A percentile compares a stretch with the other conserved stretches of the same genome.
Conservation (phyloP, 1,139 yeast genomes). For the Debaryomycetaceae sp. region DNA sequence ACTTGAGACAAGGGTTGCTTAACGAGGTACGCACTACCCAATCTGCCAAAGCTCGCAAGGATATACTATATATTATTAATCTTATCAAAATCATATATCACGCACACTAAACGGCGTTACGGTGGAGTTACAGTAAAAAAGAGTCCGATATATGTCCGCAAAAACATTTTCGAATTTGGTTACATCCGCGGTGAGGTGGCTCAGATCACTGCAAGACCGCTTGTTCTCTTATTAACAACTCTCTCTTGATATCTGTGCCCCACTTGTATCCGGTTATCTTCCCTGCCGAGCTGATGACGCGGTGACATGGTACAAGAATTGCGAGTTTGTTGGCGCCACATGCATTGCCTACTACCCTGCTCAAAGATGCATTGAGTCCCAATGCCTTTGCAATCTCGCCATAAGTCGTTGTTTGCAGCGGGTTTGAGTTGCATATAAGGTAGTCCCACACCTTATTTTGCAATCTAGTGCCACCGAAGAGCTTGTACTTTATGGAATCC, state of each 20-base stretch:
- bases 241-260: slow-evolving; percentile 17
- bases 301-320: slow-evolving; percentile 22
- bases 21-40: no score
- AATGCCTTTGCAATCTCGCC: slow-evolving; percentile 13
- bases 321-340: slow-evolving; percentile 23
- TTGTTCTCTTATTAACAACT: slow-evolving; percentile 12
- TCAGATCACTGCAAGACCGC: no score
- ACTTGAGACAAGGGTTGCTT: no score
- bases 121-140: no score
- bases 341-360: slow-evolving; percentile 21
- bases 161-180: no score
- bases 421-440: slow-evolving; percentile 13
- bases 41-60: no score
- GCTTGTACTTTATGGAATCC: slow-evolving; percentile 10
- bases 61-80: no score
- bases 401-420: slow-evolving; percentile 16
- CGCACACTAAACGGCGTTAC: no score
- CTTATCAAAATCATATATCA: no score
- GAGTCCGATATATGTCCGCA: no score
- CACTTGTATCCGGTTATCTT: slow-evolving; percentile 20
- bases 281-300: slow-evolving; percentile 13
- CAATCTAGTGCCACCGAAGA: slow-evolving; percentile 21
- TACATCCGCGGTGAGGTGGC: no score
- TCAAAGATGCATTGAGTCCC: slow-evolving; percentile 13
- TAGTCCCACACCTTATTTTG: slow-evolving; percentile 21